Percentiles rank a stretch among this genome's conserved stretches.
These are phyloP conservation scores for Russula sp. DNA, from an alignment of 768 basidiomycete species.

Conservation along the genomic window DNA sequence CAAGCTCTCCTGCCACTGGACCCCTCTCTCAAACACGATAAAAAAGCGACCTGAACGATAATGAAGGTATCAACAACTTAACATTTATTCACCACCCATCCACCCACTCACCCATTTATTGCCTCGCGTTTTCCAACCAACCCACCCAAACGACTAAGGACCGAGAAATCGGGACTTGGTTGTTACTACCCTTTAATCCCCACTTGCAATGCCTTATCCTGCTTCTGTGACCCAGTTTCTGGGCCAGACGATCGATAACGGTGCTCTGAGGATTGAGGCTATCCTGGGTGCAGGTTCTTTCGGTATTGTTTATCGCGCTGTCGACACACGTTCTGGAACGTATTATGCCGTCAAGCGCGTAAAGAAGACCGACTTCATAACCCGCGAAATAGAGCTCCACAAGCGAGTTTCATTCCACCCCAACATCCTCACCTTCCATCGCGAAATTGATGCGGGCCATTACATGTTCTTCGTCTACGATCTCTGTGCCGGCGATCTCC, in stretches of 20 bases:
- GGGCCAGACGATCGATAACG: conserved; percentile 59
- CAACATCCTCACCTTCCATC: conserved; percentile 82
- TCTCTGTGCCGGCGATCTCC: conserved; percentile 25
- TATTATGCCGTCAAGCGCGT: conserved; percentile 90
- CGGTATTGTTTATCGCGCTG: conserved; percentile 88
- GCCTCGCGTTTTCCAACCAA: background rate
- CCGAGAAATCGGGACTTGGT: conserved; percentile 16
- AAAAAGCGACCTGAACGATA: background rate
- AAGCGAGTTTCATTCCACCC: conserved; percentile 71
- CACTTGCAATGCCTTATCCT: conserved; percentile 15
- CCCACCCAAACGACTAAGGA: conserved; percentile 1
- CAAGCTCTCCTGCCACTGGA: no score
- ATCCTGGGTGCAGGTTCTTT: conserved; percentile 93
- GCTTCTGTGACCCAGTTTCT: background rate
- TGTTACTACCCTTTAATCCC: background rate
- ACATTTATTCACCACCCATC: background rate
- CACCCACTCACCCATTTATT: background rate
- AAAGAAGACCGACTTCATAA: conserved; percentile 43
- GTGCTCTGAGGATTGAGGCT: conserved; percentile 74
- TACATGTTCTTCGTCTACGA: conserved; percentile 44
- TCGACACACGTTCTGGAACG: conserved; percentile 43
- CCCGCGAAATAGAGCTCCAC: conserved; percentile 73
- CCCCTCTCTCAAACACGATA: background rate
- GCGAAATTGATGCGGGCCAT: conserved; percentile 74
- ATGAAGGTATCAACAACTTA: background rate